Base-by-base conservation (phyloP, 352 stramenopile genomes). In the Globisporangium nagaii region DNA sequence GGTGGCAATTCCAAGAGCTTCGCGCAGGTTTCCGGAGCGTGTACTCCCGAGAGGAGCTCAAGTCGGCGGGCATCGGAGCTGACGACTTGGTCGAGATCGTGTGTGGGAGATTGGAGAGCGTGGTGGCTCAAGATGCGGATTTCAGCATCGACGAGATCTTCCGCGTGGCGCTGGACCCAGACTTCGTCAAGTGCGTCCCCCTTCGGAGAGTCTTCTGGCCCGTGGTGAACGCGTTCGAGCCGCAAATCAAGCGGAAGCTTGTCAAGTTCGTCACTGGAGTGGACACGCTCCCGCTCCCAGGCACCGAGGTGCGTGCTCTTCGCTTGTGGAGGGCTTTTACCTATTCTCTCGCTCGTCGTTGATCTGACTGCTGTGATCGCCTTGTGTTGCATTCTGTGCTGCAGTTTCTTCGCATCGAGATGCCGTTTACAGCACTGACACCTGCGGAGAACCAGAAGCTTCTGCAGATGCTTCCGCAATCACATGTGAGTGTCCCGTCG, bases 221-320 rank as follows among this genome's bases (percentile, higher is more conserved):
- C 8, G 66, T 55, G 4, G 76, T 88, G n/a, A 77, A 75, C 49
- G 47, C 37, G 11, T 86, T 88, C 11, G 64, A 77, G 7, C 65
- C 66, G n/a, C 39, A 31, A 34, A 28, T 81, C 30, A 88, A 91
- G 60, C 71, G 78, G 12, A 77, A 81, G 27, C 63, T 88, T 8
- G 57, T 91, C 53, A 86, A 89, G 56, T 91, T 91, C 55, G 71
- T 91, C 55, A 88, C 78, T 7, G 80, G 80, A 3, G 72, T 88
- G 9, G 78, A 84, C 25, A 85, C 76, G 2, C 25, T 91, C 22
- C 80, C 80, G 0, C 56, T 88, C 19, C 25, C 66, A n/a, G 76
- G 76, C 32, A 84, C 72, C 4, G 80, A 91, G 70, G 80, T 90
- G 65, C 20, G 63, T 2, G 15, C 11, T 27, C 39, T 32, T 55